These are phyloP conservation scores for Lachnellula hyalina DNA, from an alignment of 2,329 filamentous ascomycete species.

Conservation along the genomic window DNA sequence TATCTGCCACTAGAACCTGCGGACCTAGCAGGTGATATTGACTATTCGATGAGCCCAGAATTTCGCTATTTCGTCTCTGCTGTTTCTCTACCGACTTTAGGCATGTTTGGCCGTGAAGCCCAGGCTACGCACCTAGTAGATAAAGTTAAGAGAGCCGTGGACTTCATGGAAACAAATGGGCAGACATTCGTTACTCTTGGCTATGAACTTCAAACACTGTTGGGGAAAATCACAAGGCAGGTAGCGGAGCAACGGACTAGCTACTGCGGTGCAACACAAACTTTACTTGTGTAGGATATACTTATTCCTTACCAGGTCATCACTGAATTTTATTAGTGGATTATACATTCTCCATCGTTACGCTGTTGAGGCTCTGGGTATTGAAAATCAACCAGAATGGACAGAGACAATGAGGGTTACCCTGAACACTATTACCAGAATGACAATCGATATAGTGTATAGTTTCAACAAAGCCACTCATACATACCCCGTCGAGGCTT, in stretches of 20 bases:
- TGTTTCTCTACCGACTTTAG: slow-evolving; percentile 9
- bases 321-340: slow-evolving; percentile 5
- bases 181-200: slow-evolving; percentile 12
- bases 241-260: slow-evolving; percentile 11
- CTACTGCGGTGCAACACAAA: slow-evolving; percentile 17
- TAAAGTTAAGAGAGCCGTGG: slow-evolving; percentile 9
- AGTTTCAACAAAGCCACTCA: slow-evolving; percentile 13
- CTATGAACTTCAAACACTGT: slow-evolving; percentile 12
- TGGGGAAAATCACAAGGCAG: slow-evolving; percentile 15
- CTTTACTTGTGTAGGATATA: slow-evolving; percentile 15
- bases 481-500: slow-evolving; percentile 2
- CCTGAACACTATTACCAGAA: slow-evolving; percentile 16
- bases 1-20: slow-evolving; percentile 17
- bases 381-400: not conserved
- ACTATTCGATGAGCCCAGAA: slow-evolving; percentile 1
- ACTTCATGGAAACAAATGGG: slow-evolving; percentile 6
- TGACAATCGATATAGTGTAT: slow-evolving; percentile 21
- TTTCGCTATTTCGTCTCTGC: slow-evolving; percentile 17
- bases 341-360: slow-evolving; percentile 16
- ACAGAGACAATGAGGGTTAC: slow-evolving; percentile 12
- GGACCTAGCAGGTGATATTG: slow-evolving; percentile 7
- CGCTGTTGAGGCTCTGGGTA: slow-evolving; percentile 3
- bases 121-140: slow-evolving; percentile 19
- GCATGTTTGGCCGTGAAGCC: slow-evolving; percentile 20
- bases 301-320: not conserved